These are phyloP conservation scores for Rhizopus microsporus DNA, from an alignment of 371 early-diverging fungal genomes.

Conservation along the genomic window DNA sequence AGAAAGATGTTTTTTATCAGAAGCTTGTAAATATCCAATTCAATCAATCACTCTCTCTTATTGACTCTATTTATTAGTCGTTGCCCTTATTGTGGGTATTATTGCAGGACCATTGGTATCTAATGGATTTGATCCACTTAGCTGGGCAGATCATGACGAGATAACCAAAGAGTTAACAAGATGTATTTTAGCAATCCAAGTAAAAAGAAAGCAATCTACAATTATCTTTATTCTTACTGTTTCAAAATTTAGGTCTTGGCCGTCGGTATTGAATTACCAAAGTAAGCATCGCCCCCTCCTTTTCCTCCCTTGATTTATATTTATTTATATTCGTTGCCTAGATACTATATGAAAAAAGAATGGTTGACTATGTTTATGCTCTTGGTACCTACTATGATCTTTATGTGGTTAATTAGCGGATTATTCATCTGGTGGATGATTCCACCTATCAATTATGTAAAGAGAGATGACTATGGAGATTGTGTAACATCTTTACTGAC, in stretches of 20 bases:
- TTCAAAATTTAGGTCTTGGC: slow-evolving; percentile 71
- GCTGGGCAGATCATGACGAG: slow-evolving; percentile 49
- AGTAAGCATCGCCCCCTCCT: slow-evolving; percentile 33
- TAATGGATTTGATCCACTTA: slow-evolving; percentile 63
- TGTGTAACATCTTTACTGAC: slow-evolving; percentile 5
- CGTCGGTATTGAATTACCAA: slow-evolving; percentile 81
- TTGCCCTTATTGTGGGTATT: slow-evolving; percentile 89
- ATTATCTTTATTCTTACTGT: slow-evolving; percentile 7
- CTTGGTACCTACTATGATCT: slow-evolving; percentile 82
- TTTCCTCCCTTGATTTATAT: not conserved
- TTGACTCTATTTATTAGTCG: slow-evolving; percentile 43
- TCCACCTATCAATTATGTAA: slow-evolving; percentile 65
- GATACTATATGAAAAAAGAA: slow-evolving; percentile 62
- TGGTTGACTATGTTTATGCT: slow-evolving; percentile 74
- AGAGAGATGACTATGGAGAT: too few species aligned
- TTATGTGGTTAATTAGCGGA: slow-evolving; percentile 86
- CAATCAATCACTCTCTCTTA: not conserved
- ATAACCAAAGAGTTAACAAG: slow-evolving; percentile 75
- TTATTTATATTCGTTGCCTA: not conserved
- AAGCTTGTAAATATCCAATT: slow-evolving; percentile 63
- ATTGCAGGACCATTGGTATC: slow-evolving; percentile 76
- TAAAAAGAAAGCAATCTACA: slow-evolving; percentile 21
- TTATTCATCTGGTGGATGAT: slow-evolving; percentile 67
- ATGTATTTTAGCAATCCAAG: slow-evolving; percentile 81
- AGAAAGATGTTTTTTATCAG: slow-evolving; percentile 88